Percentiles rank a stretch among this genome's conserved stretches.
Evolutionary conservation across 2,329 filamentous ascomycete genomes (phyloP).

Genomic region (Stagonosporopsis cucurbitacearum): DNA sequence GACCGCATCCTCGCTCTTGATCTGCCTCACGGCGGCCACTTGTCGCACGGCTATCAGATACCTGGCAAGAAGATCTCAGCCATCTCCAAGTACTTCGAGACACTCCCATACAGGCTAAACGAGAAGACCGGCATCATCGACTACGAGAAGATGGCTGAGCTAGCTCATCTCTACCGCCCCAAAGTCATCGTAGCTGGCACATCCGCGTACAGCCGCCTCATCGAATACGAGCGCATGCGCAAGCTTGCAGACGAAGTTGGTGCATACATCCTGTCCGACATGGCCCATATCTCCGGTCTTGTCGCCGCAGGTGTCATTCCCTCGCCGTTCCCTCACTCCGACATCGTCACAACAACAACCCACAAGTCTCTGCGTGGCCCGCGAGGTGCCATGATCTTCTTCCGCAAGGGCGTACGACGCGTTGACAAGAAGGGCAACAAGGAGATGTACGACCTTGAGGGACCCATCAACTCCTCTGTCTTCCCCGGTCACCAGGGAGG

Average conservation of each 20-base stretch:
- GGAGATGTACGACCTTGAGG: constrained; percentile 92
- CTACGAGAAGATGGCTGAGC: constrained; percentile 90
- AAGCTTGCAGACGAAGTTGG: constrained; percentile 92
- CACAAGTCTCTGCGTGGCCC: constrained; percentile 99
- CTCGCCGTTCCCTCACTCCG: constrained; percentile 88
- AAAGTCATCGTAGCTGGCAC: constrained; percentile 97
- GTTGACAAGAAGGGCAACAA: constrained; percentile 91
- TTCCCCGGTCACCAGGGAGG: constrained; percentile 99
- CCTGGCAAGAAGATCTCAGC: constrained; percentile 85
- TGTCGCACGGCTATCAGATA: constrained; percentile 97
- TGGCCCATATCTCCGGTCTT: constrained; percentile 98
- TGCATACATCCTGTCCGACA: constrained; percentile 94
- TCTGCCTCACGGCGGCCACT: constrained; percentile 92
- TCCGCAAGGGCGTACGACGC: constrained; percentile 93
- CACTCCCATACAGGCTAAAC: constrained; percentile 92
- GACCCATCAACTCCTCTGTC: constrained; percentile 97
- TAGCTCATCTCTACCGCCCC: constrained; percentile 89
- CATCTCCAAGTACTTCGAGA: constrained; percentile 99
- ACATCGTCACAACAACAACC: constrained; percentile 97
- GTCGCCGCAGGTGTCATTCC: constrained; percentile 93
- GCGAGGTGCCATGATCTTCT: constrained; percentile 99
- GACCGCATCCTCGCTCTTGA: constrained; percentile 97
- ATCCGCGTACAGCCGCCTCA: constrained; percentile 96
- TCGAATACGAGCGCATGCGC: constrained; percentile 96
- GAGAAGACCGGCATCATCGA: constrained; percentile 94